Percentiles rank a stretch among this genome's conserved stretches.
These are phyloP conservation scores for Colletotrichum lindemuthianum DNA, from an alignment of 2,329 filamentous ascomycete species.

Conservation along the genomic window DNA sequence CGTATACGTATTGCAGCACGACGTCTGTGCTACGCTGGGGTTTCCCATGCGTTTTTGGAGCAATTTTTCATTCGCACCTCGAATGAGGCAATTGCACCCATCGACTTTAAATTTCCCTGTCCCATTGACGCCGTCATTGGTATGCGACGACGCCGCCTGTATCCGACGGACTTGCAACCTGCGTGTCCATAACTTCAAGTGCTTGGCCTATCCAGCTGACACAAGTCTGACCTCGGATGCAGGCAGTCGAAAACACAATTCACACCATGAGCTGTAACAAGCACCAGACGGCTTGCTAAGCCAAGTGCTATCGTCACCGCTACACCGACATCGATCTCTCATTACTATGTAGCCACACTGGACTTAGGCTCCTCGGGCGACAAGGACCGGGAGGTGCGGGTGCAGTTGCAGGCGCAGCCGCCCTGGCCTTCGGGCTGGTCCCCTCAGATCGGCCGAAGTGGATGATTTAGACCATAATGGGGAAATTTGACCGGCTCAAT, in stretches of 20 bases:
- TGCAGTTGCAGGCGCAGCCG: constrained; percentile 8
- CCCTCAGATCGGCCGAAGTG: not conserved
- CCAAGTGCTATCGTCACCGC: not conserved
- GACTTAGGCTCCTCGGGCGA: not conserved
- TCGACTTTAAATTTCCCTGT: no score
- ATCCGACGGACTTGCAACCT: no score
- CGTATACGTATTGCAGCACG: no score
- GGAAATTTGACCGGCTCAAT: not conserved
- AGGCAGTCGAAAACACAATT: constrained; percentile 1
- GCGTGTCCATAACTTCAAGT: no score
- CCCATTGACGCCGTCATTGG: no score
- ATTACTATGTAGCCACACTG: no score
- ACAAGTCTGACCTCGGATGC: constrained; percentile 8
- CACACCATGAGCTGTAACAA: constrained; percentile 8
- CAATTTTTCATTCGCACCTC: no score
- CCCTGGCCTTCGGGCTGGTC: not conserved
- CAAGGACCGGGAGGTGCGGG: constrained; percentile 19
- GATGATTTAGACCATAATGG: not conserved
- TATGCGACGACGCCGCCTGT: no score
- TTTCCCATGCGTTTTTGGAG: no score
- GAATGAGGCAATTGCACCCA: no score
- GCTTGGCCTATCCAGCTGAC: constrained; percentile 5
- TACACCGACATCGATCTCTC: not conserved
- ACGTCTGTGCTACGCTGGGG: no score
- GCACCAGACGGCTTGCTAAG: constrained; percentile 10